Conservation (phyloP, 2,329 filamentous ascomycete genomes). For the Alternaria tenuissima region DNA sequence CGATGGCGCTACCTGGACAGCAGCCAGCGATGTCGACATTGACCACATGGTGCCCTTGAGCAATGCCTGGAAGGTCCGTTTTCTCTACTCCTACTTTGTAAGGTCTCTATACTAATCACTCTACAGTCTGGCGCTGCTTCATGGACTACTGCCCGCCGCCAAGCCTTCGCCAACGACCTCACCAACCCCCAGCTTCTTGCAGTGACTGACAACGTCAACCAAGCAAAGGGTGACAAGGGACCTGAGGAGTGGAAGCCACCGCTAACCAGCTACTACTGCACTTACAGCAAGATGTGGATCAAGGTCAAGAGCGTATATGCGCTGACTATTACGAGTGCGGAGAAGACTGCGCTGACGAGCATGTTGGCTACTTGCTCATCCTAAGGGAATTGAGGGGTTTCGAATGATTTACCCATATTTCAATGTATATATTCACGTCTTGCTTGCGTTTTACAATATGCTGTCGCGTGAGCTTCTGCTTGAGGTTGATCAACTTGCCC, state of each 20-base stretch:
- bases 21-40: conserved; percentile 76
- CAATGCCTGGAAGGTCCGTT: conserved; percentile 76
- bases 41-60: conserved; percentile 84
- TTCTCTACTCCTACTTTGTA: background rate
- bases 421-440: background rate
- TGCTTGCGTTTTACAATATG: background rate
- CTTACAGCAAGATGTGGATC: conserved; percentile 79
- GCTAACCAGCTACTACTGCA: conserved; percentile 72
- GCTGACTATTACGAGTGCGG: conserved; percentile 73
- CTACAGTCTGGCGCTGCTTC: conserved; percentile 69
- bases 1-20: conserved; percentile 75
- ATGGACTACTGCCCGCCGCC: conserved; percentile 74
- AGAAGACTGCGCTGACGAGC: conserved; percentile 71
- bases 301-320: conserved; percentile 77
- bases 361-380: conserved; percentile 72
- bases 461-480: background rate
- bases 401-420: background rate
- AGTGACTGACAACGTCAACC: conserved; percentile 80
- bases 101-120: background rate
- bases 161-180: conserved; percentile 80
- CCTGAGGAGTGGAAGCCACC: conserved; percentile 79
- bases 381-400: background rate
- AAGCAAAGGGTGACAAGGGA: conserved; percentile 74
- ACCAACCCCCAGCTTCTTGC: conserved; percentile 78
- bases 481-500: background rate